These are phyloP conservation scores for Emericellopsis terricola DNA, from an alignment of 495 filamentous ascomycete species.

Conservation along the genomic window DNA sequence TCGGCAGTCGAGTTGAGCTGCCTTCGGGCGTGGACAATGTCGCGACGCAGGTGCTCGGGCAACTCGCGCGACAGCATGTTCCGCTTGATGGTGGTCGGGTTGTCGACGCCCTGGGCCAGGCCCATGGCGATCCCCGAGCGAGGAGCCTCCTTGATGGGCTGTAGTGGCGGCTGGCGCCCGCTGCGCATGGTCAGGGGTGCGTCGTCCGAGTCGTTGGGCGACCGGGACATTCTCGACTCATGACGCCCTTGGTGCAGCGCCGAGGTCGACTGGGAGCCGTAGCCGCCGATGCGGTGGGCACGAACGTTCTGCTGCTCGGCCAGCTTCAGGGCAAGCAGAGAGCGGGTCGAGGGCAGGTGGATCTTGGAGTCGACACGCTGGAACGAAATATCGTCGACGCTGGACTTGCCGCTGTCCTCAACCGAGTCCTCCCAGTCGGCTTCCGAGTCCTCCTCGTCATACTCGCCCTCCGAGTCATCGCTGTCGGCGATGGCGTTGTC, in stretches of 20 bases:
- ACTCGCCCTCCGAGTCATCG: slow-evolving; percentile 51
- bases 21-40: slow-evolving; percentile 18
- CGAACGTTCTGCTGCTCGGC: slow-evolving; percentile 50
- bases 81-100: slow-evolving; percentile 78
- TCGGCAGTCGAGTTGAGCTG: slow-evolving; percentile 69
- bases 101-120: slow-evolving; percentile 50
- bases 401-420: slow-evolving; percentile 71
- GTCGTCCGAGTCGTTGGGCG: slow-evolving; percentile 53
- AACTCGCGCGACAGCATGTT: slow-evolving; percentile 96
- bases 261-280: slow-evolving; percentile 63
- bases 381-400: slow-evolving; percentile 68
- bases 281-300: slow-evolving; percentile 42
- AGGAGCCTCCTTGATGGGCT: slow-evolving; percentile 47
- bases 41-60: slow-evolving; percentile 22
- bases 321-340: slow-evolving; percentile 78
- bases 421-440: slow-evolving; percentile 85
- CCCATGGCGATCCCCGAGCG: slow-evolving; percentile 68
- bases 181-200: slow-evolving; percentile 49
- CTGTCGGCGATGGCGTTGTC: slow-evolving; percentile 46
- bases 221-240: too few species aligned
- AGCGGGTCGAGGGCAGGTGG: slow-evolving; percentile 70
- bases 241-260: too few species aligned
- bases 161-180: slow-evolving; percentile 20
- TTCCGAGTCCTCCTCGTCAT: slow-evolving; percentile 73
- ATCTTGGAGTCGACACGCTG: slow-evolving; percentile 78